phyloP scores from a whole-genome alignment of 805 yeast genomes.

The Priceomyces haplophilus region DNA sequence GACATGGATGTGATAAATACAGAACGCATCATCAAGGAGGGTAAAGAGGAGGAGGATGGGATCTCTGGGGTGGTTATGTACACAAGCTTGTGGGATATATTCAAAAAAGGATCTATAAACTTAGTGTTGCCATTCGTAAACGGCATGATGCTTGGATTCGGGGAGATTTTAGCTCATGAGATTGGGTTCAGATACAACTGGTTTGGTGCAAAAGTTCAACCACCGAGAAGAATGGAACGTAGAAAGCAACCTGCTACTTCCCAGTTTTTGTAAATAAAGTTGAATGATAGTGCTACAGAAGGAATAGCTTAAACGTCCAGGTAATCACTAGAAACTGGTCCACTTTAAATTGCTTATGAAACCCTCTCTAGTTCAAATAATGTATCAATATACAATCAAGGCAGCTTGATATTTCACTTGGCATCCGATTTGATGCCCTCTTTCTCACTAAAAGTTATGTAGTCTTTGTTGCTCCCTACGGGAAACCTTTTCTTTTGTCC shows the following conservation, averaged over 20 bases:
- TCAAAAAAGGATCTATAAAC: slow-evolving; percentile 63
- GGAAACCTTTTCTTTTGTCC: slow-evolving; percentile 56
- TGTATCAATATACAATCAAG: background rate
- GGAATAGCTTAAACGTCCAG: too few species aligned
- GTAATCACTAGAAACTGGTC: background rate
- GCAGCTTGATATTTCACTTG: too few species aligned
- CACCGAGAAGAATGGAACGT: slow-evolving; percentile 28
- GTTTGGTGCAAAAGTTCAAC: slow-evolving; percentile 63
- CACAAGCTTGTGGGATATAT: slow-evolving; percentile 35
- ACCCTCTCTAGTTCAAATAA: background rate
- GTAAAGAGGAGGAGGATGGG: slow-evolving; percentile 15
- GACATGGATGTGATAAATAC: slow-evolving; percentile 26
- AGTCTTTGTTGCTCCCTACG: slow-evolving; percentile 53
- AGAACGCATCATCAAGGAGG: slow-evolving; percentile 21
- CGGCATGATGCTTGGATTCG: slow-evolving; percentile 94
- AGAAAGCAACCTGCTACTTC: slow-evolving; percentile 18
- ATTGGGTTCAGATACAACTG: slow-evolving; percentile 78
- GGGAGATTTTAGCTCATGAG: slow-evolving; percentile 92
- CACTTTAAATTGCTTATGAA: background rate
- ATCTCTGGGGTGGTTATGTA: slow-evolving; percentile 9
- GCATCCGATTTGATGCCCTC: slow-evolving; percentile 13
- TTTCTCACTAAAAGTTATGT: slow-evolving; percentile 45
- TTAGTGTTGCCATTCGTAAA: slow-evolving; percentile 82
- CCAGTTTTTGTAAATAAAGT: slow-evolving; percentile 13
- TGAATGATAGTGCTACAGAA: background rate